Conservation (phyloP, 83 land plant species). For the Isoetes engelmannii region DNA sequence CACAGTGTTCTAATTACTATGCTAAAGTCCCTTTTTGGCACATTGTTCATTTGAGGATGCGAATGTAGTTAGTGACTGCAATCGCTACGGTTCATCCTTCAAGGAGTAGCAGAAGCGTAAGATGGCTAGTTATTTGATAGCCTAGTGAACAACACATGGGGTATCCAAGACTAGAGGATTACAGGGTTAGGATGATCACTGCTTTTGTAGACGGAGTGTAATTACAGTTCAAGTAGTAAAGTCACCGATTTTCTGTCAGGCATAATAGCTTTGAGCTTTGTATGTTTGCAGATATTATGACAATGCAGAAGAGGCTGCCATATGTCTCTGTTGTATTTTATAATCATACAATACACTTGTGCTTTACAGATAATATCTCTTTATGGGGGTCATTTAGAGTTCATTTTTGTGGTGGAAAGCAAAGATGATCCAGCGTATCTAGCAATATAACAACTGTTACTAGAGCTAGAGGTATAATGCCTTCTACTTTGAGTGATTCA, state of each 20-base stretch:
- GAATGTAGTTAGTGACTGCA: not conserved
- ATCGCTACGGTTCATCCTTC: not conserved
- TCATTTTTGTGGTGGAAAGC: slow-evolving; percentile 89
- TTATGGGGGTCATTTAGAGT: slow-evolving; percentile 93
- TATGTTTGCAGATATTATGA: slow-evolving; percentile 18
- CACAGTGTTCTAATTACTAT: too few relatives aligned
- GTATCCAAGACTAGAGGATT: too few relatives aligned
- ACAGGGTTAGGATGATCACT: not conserved
- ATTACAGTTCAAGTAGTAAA: not conserved
- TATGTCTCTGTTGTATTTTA: not conserved
- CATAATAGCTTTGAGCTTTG: not conserved
- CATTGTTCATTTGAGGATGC: not conserved
- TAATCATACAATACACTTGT: not conserved
- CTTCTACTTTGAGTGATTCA: too few relatives aligned
- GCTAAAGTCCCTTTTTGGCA: too few relatives aligned
- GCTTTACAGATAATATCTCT: slow-evolving; percentile 71
- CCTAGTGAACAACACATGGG: too few relatives aligned
- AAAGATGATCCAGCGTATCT: slow-evolving; percentile 85
- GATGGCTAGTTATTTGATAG: too few relatives aligned
- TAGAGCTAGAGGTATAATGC: slow-evolving; percentile 42
- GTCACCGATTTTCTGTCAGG: not conserved
- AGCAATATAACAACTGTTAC: slow-evolving; percentile 44
- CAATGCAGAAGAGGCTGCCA: too few relatives aligned
- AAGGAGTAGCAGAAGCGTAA: too few relatives aligned
- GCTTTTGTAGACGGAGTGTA: too few relatives aligned